These are phyloP conservation scores for Tricladium varicosporioides DNA, from an alignment of 2,329 filamentous ascomycete genomes.

Conservation along the genomic window DNA sequence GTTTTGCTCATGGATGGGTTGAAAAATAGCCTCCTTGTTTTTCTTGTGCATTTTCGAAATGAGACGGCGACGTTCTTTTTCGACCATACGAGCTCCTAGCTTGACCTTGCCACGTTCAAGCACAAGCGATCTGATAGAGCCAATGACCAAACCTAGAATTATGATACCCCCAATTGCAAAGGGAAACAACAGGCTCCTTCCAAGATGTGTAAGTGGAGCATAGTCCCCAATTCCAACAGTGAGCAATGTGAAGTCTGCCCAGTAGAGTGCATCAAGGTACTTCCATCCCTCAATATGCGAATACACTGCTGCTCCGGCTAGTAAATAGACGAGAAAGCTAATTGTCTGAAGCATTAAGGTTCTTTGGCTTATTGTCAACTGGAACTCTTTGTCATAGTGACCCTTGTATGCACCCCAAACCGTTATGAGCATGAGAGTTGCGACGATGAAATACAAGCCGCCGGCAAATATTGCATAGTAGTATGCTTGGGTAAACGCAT, in stretches of 20 bases:
- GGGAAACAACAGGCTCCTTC: constrained; percentile 73
- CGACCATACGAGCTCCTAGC: constrained; percentile 56
- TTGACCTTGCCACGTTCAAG: constrained; percentile 55
- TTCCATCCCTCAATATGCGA: constrained; percentile 69
- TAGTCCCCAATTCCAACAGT: constrained; percentile 64
- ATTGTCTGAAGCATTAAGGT: constrained; percentile 92
- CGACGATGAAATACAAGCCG: constrained; percentile 72
- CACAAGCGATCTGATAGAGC: constrained; percentile 68
- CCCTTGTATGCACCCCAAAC: constrained; percentile 69
- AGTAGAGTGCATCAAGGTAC: constrained; percentile 77
- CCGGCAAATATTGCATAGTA: constrained; percentile 84
- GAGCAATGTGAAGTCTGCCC: constrained; percentile 70
- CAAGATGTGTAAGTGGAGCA: constrained; percentile 48
- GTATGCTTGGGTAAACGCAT: constrained; percentile 76
- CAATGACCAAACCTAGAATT: constrained; percentile 78
- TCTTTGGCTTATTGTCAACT: constrained; percentile 74
- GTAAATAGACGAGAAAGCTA: constrained; percentile 77
- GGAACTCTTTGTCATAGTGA: constrained; percentile 77
- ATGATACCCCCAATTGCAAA: constrained; percentile 82
- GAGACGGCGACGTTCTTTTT: constrained; percentile 53
- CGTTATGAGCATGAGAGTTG: constrained; percentile 74
- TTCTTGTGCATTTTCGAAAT: constrained; percentile 45
- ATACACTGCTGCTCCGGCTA: constrained; percentile 75
- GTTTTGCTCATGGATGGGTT: constrained; percentile 37
- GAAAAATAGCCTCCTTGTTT: constrained; percentile 47